phyloP scores from a whole-genome alignment of 768 basidiomycete genomes.

The Bullera alba region DNA sequence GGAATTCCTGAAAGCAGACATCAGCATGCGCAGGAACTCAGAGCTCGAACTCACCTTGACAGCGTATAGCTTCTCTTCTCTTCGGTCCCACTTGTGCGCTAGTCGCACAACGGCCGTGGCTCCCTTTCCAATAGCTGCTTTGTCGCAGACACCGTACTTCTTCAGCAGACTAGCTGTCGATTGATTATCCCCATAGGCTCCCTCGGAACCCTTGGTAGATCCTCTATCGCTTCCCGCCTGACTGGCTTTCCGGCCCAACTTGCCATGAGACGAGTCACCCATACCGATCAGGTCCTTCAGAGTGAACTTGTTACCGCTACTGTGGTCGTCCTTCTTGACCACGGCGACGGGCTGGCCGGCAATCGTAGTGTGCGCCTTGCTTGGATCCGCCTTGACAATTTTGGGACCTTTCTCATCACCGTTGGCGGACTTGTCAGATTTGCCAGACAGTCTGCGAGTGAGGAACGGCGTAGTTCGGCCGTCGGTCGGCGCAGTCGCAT shows the following conservation, averaged over 20 bases:
- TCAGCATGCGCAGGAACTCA: constrained; percentile 49
- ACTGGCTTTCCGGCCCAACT: constrained; percentile 64
- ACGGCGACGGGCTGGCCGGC: constrained; percentile 22
- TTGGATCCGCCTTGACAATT: constrained; percentile 4
- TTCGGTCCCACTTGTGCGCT: constrained; percentile 97
- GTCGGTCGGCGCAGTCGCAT: constrained; percentile 34
- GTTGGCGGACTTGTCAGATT: not conserved
- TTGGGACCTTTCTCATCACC: not conserved
- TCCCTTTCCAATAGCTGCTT: constrained; percentile 92
- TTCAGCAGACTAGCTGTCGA: constrained; percentile 60
- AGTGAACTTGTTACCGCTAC: constrained; percentile 59
- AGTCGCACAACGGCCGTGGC: constrained; percentile 95
- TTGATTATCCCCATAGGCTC: constrained; percentile 51
- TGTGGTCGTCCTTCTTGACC: constrained; percentile 33
- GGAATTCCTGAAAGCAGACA: constrained; percentile 63
- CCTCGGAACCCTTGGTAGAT: constrained; percentile 53
- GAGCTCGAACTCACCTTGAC: too few relatives aligned
- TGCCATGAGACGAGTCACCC: constrained; percentile 54
- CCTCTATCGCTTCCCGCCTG: constrained; percentile 48
- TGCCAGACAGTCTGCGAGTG: not conserved
- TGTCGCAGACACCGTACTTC: constrained; percentile 97
- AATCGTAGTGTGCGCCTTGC: constrained; percentile 14
- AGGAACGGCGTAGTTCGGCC: constrained; percentile 12
- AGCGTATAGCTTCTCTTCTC: constrained; percentile 92
- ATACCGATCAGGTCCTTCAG: constrained; percentile 70